phyloP scores from a whole-genome alignment of 441 rosid genomes.

The Sinapis alba region DNA sequence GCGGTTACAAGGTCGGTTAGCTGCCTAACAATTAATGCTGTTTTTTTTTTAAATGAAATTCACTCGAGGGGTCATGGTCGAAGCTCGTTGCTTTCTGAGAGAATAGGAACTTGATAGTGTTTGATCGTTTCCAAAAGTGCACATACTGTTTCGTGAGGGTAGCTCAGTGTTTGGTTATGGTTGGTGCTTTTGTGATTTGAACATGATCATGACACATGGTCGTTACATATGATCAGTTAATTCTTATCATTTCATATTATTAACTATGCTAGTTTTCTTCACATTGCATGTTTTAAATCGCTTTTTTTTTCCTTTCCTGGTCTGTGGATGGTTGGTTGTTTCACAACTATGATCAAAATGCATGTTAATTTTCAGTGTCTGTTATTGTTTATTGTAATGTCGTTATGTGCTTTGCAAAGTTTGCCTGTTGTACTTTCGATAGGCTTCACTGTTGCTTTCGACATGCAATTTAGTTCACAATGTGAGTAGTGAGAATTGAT shows the following conservation, averaged over 20 bases:
- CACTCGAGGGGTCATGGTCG: not conserved
- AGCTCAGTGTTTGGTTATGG: not conserved
- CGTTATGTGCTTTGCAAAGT: not conserved
- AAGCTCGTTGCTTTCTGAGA: constrained; percentile 2
- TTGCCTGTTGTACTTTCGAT: not conserved
- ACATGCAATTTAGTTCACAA: not conserved
- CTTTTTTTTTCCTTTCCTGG: not conserved
- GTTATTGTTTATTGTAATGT: not conserved
- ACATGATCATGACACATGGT: not conserved
- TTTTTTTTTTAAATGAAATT: not conserved
- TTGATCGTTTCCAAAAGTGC: not conserved
- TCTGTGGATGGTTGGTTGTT: not conserved
- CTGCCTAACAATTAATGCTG: not conserved
- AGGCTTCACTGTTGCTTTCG: not conserved
- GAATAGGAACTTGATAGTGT: not conserved
- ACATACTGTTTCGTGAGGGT: not conserved
- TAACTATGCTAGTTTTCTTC: not conserved
- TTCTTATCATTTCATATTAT: not conserved
- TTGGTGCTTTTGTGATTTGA: not conserved
- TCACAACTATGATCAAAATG: constrained; percentile 4
- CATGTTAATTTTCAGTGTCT: not conserved
- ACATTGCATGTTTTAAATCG: not conserved
- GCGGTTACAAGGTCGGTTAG: not conserved
- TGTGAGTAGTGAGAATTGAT: not conserved
- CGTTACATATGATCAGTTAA: not conserved